Evolutionary conservation across 1,284 basidiomycete genomes (phyloP), one percentile per base, ranked within the genome.

Genomic region (Cryptococcus hybrid): DNA sequence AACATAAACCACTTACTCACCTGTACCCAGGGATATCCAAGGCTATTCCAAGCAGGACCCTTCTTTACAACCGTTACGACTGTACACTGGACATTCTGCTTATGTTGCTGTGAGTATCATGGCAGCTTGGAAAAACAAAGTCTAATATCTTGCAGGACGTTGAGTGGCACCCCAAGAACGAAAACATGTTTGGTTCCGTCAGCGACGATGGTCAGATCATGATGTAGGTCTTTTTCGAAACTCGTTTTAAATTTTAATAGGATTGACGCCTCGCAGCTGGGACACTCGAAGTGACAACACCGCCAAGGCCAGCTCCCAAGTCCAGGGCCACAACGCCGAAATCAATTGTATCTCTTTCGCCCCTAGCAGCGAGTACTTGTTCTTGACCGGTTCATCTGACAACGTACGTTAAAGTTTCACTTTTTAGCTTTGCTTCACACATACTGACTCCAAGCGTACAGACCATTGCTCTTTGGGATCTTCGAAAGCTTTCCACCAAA

Each of bases 191-290:
- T 69, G 94, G 88, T 2, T 96, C 92, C 63, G 95, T 97, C n/a
- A 92, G 94, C 37, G 95, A 99, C 68, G 95, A 99, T 76, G 89
- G 89, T 70, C 86, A 90, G 82, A 83, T 99, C 62, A 86, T 98
- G 81, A 83, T 98, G 92, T 96, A 70, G 65, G 85, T 70, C 70
- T 65, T 13, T 30, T 4, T 9, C 47, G 34, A 34, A 34, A 9
- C 36, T 18, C 15, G 13, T 7, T 9, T 35, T 2, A 7, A 51
- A 8, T 12, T 12, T 15, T 12, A 18, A 7, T 34, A 53, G 60
- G 24, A 30, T 18, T 12, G 37, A 36, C 35, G 9, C 54, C 12
- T 34, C n/a, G 1, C 63, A 97, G 92, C 61, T 99, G 95, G 95
- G 95, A 99, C 73, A 92, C 90, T 5, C 84, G 95, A 63, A 82